phyloP scores from a whole-genome alignment of 2,329 filamentous ascomycete genomes.

The Lachnellula hyalina region DNA sequence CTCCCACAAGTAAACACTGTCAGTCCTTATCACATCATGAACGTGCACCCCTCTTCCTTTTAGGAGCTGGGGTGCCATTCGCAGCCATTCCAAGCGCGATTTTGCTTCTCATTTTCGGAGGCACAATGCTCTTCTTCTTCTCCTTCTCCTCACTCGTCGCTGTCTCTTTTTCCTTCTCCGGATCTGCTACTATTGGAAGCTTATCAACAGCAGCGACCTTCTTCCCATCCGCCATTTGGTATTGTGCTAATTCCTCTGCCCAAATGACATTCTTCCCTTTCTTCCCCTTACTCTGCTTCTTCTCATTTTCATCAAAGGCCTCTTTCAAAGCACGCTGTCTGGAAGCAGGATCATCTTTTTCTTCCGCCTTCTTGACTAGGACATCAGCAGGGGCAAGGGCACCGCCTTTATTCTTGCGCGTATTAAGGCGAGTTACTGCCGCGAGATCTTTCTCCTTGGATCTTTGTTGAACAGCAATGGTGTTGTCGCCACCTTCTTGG shows the following conservation, averaged over 20 bases:
- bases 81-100: conserved; percentile 26
- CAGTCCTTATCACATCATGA: background rate
- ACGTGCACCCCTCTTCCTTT: conserved; percentile 21
- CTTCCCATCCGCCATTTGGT: conserved; percentile 24
- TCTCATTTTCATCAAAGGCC: conserved; percentile 30
- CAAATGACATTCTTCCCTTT: conserved; percentile 28
- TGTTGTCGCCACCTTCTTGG: conserved; percentile 26
- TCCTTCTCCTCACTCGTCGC: conserved; percentile 1
- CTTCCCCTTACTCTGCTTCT: conserved; percentile 24
- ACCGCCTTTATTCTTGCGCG: conserved; percentile 40
- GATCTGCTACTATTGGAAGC: conserved; percentile 17
- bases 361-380: conserved; percentile 32
- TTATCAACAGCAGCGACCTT: conserved; percentile 14
- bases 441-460: conserved; percentile 40
- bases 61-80: conserved; percentile 30
- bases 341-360: conserved; percentile 36
- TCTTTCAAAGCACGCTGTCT: conserved; percentile 33
- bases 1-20: background rate
- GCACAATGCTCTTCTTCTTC: conserved; percentile 24
- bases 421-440: conserved; percentile 39
- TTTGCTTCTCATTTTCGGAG: conserved; percentile 26
- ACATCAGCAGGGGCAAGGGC: conserved; percentile 31
- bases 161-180: background rate
- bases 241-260: conserved; percentile 29
- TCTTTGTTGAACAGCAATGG: conserved; percentile 25